Evolutionary conservation across 2,329 filamentous ascomycete species (phyloP).

Genomic region (Nemania sp.): DNA sequence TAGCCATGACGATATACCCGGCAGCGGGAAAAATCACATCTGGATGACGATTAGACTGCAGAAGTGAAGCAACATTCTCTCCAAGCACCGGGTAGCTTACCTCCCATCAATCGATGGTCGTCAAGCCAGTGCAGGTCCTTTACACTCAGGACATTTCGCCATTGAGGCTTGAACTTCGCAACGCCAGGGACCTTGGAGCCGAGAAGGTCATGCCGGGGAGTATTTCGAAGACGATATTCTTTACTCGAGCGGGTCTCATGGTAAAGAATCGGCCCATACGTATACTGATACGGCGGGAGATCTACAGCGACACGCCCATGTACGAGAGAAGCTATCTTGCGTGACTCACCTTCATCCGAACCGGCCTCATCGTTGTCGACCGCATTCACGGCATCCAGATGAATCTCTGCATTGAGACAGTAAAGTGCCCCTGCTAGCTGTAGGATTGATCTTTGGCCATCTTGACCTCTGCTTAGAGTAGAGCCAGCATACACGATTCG

Average conservation of each 20-base stretch:
- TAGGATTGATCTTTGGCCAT: neutral
- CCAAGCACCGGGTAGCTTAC: neutral
- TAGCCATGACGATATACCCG: slow-evolving; percentile 11
- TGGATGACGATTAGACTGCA: neutral
- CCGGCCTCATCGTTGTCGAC: too few relatives aligned
- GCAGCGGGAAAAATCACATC: neutral
- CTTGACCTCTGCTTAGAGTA: slow-evolving; percentile 3
- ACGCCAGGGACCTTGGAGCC: slow-evolving; percentile 10
- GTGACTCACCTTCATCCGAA: neutral
- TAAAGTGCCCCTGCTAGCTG: slow-evolving; percentile 17
- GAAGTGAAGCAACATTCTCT: neutral
- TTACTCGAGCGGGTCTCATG: slow-evolving; percentile 20
- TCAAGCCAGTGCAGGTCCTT: slow-evolving; percentile 17
- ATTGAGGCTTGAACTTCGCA: slow-evolving; percentile 7
- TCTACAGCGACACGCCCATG: slow-evolving; percentile 13
- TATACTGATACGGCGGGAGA: slow-evolving; percentile 22
- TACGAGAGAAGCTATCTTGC: too few relatives aligned
- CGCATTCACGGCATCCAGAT: slow-evolving; percentile 16
- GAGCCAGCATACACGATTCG: neutral
- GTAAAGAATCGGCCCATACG: slow-evolving; percentile 16
- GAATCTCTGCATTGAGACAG: slow-evolving; percentile 2
- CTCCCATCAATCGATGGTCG: slow-evolving; percentile 10
- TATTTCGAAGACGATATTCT: slow-evolving; percentile 9
- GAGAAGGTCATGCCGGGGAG: slow-evolving; percentile 13
- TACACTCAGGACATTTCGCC: slow-evolving; percentile 18